A percentile compares a stretch with the other conserved stretches of the same genome.
phyloP scores from a whole-genome alignment of 768 basidiomycete species.

The Leucocoprinus leucothites region DNA sequence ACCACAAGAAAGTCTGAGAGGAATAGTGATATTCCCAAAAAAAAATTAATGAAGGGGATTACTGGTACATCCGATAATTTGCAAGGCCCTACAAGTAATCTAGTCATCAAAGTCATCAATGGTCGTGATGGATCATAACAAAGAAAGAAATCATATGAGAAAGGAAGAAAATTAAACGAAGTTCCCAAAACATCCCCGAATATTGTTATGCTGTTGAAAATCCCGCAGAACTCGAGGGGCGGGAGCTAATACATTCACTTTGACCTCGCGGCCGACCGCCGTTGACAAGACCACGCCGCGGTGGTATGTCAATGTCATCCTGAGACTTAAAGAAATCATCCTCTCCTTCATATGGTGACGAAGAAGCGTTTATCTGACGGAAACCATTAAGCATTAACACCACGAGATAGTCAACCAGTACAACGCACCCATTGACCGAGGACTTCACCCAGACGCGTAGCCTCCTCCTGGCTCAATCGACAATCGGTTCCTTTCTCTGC shows the following conservation, averaged over 20 bases:
- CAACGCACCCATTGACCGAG: slow-evolving; percentile 74
- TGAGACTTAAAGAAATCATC: slow-evolving; percentile 60
- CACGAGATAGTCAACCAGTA: slow-evolving; percentile 3
- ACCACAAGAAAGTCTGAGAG: too few relatives aligned
- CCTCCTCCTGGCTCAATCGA: slow-evolving; percentile 64
- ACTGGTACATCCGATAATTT: neutral
- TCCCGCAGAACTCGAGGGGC: neutral
- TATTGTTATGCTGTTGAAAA: neutral
- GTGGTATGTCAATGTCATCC: slow-evolving; percentile 6
- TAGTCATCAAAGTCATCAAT: neutral
- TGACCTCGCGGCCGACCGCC: slow-evolving; percentile 1
- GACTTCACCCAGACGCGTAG: slow-evolving; percentile 63
- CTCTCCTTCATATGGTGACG: slow-evolving; percentile 74
- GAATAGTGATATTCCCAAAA: too few relatives aligned
- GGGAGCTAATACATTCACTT: slow-evolving; percentile 3
- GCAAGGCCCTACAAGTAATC: neutral
- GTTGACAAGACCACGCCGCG: neutral
- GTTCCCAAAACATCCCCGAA: neutral
- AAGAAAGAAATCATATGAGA: neutral
- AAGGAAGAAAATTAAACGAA: neutral
- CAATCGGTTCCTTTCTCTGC: slow-evolving; percentile 70
- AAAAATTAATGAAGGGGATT: neutral
- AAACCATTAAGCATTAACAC: neutral
- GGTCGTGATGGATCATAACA: neutral
- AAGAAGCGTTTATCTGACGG: slow-evolving; percentile 67